Base-by-base conservation (phyloP, 768 basidiomycete species). In the Cyathus striatus region DNA sequence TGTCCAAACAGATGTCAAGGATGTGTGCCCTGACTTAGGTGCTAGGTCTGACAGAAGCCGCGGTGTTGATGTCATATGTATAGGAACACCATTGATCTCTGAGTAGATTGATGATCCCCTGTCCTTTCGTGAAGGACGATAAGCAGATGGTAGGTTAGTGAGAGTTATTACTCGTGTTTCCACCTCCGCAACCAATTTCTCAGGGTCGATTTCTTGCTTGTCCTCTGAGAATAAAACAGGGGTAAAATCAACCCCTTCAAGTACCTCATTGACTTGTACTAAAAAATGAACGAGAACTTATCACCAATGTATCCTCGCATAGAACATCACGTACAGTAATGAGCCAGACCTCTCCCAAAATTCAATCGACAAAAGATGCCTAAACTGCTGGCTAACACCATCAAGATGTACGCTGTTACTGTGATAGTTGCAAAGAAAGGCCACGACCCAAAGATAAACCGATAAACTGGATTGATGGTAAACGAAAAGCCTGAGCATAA, bases 341-440 rank as follows among this genome's bases (percentile, higher is more conserved):
- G 72, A 3, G 68, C 66, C 7, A 79, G 63, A 1, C 78, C 79
- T 50, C 69, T 73, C 7, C 73, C 78, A 51, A 79, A 81, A 49
- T 78, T 70, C 22, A 70, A 44, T 40, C 76, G 64, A 55, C 77
- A 79, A n/a, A 72, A 36, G 34, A 78, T 35, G 5, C 69, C 75
- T 7, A 79, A 47, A 23, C 62, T 45, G n/a, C 65, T 60, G 3
- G 73, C 71, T 5, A 59, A 47, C 6, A 75, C 52, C 23, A 70
- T 56, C 13, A 78, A 54, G 20, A 68, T 38, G 46, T 70, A 73
- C 0, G 74, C 56, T 4, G 69, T 66, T 17, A 69, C 54, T 7
- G 70, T 65, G 23, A 78, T 58, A 4, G 69, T 69, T 3, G 72
- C 67, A 42, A 78, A 77, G 52, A 76, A 76, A 4, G 64, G 56